A percentile compares a stretch with the other conserved stretches of the same genome.
phyloP scores from a whole-genome alignment of 1,284 basidiomycete species.

The Cerioporus squamosus region DNA sequence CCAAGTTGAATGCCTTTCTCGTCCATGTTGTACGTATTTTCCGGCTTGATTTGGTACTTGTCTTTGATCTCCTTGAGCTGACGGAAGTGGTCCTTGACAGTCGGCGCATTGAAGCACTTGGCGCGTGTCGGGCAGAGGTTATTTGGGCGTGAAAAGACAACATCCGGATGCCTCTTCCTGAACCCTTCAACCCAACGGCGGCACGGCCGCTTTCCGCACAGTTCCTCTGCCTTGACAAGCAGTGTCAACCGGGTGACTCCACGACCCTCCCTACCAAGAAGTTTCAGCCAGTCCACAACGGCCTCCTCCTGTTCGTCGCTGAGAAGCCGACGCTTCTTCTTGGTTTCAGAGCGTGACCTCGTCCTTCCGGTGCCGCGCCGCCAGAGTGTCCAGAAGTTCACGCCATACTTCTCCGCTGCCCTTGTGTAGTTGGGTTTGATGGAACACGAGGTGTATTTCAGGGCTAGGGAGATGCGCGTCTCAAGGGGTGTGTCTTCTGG shows the following conservation, averaged over 20 bases:
- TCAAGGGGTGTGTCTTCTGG: too few relatives aligned
- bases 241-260: neutral
- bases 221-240: neutral
- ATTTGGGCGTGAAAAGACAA: neutral
- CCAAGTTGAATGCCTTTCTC: constrained; percentile 45
- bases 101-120: neutral
- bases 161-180: neutral
- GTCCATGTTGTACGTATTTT: constrained; percentile 34
- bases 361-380: too few relatives aligned
- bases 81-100: neutral
- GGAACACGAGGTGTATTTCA: too few relatives aligned
- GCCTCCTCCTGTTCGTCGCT: neutral
- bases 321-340: neutral
- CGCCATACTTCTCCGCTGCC: too few relatives aligned
- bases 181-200: neutral
- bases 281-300: neutral
- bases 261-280: neutral
- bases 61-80: neutral
- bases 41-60: constrained; percentile 1
- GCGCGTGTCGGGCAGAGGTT: neutral
- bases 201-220: too few relatives aligned
- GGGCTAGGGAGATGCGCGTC: too few relatives aligned
- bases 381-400: too few relatives aligned
- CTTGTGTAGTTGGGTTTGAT: too few relatives aligned
- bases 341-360: too few relatives aligned